phyloP scores from a whole-genome alignment of 2,329 filamentous ascomycete species.

The Monilinia aucupariae region DNA sequence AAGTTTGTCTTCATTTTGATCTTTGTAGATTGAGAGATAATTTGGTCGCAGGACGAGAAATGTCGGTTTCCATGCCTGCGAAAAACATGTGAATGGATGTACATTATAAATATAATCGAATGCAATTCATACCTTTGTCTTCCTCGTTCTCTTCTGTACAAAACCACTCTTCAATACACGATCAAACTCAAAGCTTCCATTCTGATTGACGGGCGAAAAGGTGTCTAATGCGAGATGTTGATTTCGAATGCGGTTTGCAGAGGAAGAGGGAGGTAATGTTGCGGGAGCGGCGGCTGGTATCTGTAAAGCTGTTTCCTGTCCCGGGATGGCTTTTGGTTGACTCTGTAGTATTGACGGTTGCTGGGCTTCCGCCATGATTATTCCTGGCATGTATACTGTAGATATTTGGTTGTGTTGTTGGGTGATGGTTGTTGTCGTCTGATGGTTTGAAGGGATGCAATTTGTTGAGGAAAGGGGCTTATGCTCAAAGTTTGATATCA shows the following conservation, averaged over 20 bases:
- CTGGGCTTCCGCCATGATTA: slow-evolving; percentile 28
- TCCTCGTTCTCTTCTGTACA: slow-evolving; percentile 82
- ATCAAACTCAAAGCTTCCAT: slow-evolving; percentile 94
- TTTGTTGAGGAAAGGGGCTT: background rate
- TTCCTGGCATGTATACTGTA: slow-evolving; percentile 14
- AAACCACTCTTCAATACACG: slow-evolving; percentile 85
- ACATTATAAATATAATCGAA: background rate
- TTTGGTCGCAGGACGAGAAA: slow-evolving; percentile 89
- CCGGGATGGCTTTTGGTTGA: slow-evolving; percentile 30
- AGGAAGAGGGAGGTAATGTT: slow-evolving; percentile 23
- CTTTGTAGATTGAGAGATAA: slow-evolving; percentile 86
- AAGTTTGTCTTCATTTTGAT: slow-evolving; percentile 82
- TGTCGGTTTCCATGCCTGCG: slow-evolving; percentile 79
- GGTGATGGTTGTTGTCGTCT: background rate
- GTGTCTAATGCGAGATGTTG: slow-evolving; percentile 53
- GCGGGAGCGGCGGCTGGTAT: slow-evolving; percentile 24
- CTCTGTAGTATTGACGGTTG: slow-evolving; percentile 15
- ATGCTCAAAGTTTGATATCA: background rate
- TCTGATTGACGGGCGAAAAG: slow-evolving; percentile 84
- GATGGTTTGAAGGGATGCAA: background rate
- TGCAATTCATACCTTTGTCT: slow-evolving; percentile 67
- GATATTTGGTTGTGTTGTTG: background rate
- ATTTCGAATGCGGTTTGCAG: slow-evolving; percentile 30
- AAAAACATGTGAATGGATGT: slow-evolving; percentile 11
- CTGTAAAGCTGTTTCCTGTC: slow-evolving; percentile 22